Percentiles rank a stretch among this genome's conserved stretches.
Conservation (phyloP, 179 eudicot genomes). For the Nepenthes alata region DNA sequence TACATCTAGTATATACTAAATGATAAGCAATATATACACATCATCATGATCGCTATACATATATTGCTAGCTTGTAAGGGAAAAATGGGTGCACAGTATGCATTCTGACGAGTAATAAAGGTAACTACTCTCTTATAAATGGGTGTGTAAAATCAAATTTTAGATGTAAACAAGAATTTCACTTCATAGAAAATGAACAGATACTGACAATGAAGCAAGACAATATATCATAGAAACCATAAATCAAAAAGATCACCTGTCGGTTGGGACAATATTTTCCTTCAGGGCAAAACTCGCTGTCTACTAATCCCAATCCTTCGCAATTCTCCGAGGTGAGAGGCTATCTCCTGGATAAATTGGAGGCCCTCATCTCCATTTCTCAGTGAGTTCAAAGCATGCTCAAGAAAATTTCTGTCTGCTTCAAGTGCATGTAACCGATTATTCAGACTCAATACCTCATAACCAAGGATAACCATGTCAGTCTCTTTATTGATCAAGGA, state of each 20-base stretch:
- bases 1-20: too few species aligned
- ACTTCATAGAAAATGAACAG: too few species aligned
- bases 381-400: conserved; percentile 28
- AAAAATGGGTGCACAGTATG: too few species aligned
- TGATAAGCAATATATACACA: too few species aligned
- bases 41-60: too few species aligned
- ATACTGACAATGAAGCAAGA: too few species aligned
- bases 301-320: conserved; percentile 30
- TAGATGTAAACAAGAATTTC: too few species aligned
- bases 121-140: too few species aligned
- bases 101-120: too few species aligned
- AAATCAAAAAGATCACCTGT: background rate
- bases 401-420: conserved; percentile 34
- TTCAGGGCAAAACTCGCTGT: conserved; percentile 11
- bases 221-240: too few species aligned
- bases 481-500: conserved; percentile 11
- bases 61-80: too few species aligned
- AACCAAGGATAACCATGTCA: conserved; percentile 26
- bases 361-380: conserved; percentile 31
- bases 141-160: too few species aligned
- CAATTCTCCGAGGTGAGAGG: conserved; percentile 31
- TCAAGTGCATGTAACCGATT: conserved; percentile 41
- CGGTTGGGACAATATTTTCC: conserved; percentile 3
- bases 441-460: conserved; percentile 32
- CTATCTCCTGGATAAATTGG: conserved; percentile 31